phyloP scores from a whole-genome alignment of 2,329 filamentous ascomycete genomes.

The Plectosphaerella plurivora region DNA sequence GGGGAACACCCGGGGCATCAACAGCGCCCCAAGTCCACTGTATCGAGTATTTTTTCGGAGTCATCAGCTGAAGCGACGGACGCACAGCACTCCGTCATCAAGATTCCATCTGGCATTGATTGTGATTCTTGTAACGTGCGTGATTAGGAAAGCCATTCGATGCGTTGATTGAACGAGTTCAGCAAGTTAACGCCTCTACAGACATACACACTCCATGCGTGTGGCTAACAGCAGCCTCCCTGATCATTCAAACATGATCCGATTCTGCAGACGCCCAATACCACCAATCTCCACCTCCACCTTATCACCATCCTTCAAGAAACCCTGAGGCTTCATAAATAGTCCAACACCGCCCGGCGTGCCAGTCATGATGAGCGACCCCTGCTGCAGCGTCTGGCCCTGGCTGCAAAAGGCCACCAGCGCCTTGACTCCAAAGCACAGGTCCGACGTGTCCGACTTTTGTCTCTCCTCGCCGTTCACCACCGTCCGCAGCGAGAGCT shows the following conservation, averaged over 20 bases:
- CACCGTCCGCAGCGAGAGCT: conserved; percentile 33
- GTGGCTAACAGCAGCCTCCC: no score
- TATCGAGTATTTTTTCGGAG: no score
- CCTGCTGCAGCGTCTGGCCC: conserved; percentile 33
- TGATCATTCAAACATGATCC: conserved; percentile 27
- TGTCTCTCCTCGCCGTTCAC: conserved; percentile 50
- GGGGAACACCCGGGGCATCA: no score
- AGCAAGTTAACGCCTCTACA: no score
- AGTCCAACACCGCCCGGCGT: conserved; percentile 37
- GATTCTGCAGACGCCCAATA: conserved; percentile 26
- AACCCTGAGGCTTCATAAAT: conserved; percentile 29
- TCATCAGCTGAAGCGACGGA: no score
- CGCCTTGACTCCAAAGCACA: conserved; percentile 48
- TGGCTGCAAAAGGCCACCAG: conserved; percentile 37
- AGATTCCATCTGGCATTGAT: no score
- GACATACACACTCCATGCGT: no score
- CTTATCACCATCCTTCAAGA: conserved; percentile 32
- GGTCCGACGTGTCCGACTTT: conserved; percentile 33
- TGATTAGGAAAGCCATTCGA: no score
- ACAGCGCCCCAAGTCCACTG: no score
- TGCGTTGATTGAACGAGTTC: no score
- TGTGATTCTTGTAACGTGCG: no score
- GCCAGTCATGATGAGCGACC: conserved; percentile 38
- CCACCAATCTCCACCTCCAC: conserved; percentile 37
- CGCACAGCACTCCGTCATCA: no score